Evolutionary conservation across 164 flowering plant species (phyloP).

Genomic region (Aristolochia californica): DNA sequence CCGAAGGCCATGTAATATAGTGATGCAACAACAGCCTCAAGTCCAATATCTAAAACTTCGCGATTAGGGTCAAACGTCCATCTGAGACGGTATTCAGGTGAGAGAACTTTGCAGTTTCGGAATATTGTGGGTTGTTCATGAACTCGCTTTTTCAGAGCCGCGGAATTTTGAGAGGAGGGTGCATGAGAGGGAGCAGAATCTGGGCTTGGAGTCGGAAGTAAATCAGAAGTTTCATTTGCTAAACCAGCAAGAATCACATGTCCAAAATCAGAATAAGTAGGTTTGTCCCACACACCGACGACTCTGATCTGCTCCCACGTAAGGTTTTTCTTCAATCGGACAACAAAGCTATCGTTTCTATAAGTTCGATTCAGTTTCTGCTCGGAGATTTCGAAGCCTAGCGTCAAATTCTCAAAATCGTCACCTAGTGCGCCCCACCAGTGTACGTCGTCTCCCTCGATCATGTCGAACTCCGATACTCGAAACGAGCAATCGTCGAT

Average conservation of each 20-base stretch:
- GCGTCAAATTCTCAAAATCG: constrained; percentile 53
- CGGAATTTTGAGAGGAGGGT: constrained; percentile 8
- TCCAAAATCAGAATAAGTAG: constrained; percentile 40
- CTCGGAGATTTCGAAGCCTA: constrained; percentile 63
- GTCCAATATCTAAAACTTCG: constrained; percentile 57
- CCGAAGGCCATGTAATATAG: constrained; percentile 86
- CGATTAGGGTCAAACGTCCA: constrained; percentile 53
- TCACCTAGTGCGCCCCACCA: constrained; percentile 79
- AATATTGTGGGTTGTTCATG: constrained; percentile 60
- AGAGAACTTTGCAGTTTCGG: constrained; percentile 61
- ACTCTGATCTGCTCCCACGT: constrained; percentile 69
- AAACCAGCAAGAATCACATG: background rate
- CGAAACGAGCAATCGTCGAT: constrained; percentile 70
- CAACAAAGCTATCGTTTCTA: constrained; percentile 52
- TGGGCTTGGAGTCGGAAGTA: constrained; percentile 2
- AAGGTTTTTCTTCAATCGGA: constrained; percentile 41
- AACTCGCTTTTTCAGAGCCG: constrained; percentile 1
- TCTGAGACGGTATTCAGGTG: constrained; percentile 52
- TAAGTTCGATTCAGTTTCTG: constrained; percentile 48
- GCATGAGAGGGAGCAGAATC: constrained; percentile 19
- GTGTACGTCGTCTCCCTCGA: constrained; percentile 59
- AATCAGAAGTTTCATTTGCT: constrained; percentile 7
- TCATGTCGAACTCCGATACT: constrained; percentile 76
- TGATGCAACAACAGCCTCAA: constrained; percentile 58
- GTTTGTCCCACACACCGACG: constrained; percentile 68